These are phyloP conservation scores for Yamadazyma conglobata DNA, from an alignment of 1,139 yeast genomes.

Conservation along the genomic window DNA sequence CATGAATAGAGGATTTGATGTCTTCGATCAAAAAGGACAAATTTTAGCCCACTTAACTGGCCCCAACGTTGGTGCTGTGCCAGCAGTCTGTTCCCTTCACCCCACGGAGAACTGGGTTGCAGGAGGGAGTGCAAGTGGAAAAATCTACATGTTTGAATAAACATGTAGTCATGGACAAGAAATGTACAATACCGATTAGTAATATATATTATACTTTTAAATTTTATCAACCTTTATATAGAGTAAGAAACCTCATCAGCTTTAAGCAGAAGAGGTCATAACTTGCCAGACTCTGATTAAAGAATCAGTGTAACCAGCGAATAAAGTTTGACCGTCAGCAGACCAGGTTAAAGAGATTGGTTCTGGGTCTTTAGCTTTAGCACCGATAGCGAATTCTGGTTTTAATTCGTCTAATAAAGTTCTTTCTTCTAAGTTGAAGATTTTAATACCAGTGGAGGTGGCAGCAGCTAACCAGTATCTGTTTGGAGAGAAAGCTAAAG, in stretches of 20 bases:
- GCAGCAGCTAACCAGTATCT: constrained; percentile 99
- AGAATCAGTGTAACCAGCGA: constrained; percentile 99
- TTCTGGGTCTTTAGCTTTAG: constrained; percentile 96
- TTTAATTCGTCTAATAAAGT: constrained; percentile 95
- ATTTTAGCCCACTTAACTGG: constrained; percentile 72
- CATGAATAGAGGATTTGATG: constrained; percentile 84
- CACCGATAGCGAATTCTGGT: constrained; percentile 92
- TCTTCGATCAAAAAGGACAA: constrained; percentile 71
- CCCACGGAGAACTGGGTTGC: constrained; percentile 85
- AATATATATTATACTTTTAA: constrained; percentile 3
- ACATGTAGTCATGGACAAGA: too few species aligned
- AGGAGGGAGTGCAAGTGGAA: constrained; percentile 96
- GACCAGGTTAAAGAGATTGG: constrained; percentile 99
- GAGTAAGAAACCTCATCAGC: background rate
- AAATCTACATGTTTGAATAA: constrained; percentile 59
- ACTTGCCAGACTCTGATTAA: constrained; percentile 99
- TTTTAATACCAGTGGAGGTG: constrained; percentile 95
- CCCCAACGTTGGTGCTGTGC: constrained; percentile 71
- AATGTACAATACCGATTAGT: background rate
- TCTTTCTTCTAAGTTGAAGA: constrained; percentile 97
- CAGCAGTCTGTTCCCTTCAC: constrained; percentile 83
- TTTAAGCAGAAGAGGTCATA: constrained; percentile 78
- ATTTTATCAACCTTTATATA: constrained; percentile 1
- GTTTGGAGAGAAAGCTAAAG: constrained; percentile 99
- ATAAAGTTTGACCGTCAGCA: constrained; percentile 99